Conservation (phyloP, 495 filamentous ascomycete genomes). For the Penicillium psychrofluorescens region DNA sequence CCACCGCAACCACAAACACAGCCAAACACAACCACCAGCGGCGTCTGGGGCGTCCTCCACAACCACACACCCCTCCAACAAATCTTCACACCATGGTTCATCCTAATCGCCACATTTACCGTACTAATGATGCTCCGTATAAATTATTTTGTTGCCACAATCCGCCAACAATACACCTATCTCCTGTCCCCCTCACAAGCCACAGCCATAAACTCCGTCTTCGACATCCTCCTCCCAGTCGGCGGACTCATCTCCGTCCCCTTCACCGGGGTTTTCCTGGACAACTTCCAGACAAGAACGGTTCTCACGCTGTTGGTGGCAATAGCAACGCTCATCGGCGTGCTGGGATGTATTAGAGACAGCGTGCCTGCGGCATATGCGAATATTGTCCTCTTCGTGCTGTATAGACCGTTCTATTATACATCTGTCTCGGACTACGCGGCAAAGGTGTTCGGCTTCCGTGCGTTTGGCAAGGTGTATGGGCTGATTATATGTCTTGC, state of each 20-base stretch:
- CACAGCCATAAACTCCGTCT: slow-evolving; percentile 68
- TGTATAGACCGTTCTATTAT: slow-evolving; percentile 49
- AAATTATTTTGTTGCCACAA: slow-evolving; percentile 95
- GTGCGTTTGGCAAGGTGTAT: slow-evolving; percentile 92
- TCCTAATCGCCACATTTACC: slow-evolving; percentile 80
- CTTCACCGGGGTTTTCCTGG: slow-evolving; percentile 79
- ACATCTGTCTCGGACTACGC: slow-evolving; percentile 65
- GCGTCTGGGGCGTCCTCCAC: slow-evolving; percentile 89
- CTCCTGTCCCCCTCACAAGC: slow-evolving; percentile 60
- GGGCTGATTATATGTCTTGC: slow-evolving; percentile 88
- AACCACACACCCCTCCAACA: slow-evolving; percentile 63
- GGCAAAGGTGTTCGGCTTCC: slow-evolving; percentile 94
- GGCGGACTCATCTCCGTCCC: slow-evolving; percentile 81
- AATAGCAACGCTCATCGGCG: slow-evolving; percentile 68
- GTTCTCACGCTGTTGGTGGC: slow-evolving; percentile 68
- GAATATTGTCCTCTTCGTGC: slow-evolving; percentile 71
- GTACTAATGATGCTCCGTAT: slow-evolving; percentile 89
- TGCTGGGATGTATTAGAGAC: slow-evolving; percentile 67
- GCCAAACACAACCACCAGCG: slow-evolving; percentile 40
- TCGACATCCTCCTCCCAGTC: slow-evolving; percentile 81
- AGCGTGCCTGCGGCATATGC: slow-evolving; percentile 63
- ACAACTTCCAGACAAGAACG: slow-evolving; percentile 65
- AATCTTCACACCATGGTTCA: slow-evolving; percentile 79
- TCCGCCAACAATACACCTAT: slow-evolving; percentile 76
- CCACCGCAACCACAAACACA: slow-evolving; percentile 9